Evolutionary conservation across 2,329 filamentous ascomycete species (phyloP).

Genomic region (Pseudocercospora pini-densiflorae): DNA sequence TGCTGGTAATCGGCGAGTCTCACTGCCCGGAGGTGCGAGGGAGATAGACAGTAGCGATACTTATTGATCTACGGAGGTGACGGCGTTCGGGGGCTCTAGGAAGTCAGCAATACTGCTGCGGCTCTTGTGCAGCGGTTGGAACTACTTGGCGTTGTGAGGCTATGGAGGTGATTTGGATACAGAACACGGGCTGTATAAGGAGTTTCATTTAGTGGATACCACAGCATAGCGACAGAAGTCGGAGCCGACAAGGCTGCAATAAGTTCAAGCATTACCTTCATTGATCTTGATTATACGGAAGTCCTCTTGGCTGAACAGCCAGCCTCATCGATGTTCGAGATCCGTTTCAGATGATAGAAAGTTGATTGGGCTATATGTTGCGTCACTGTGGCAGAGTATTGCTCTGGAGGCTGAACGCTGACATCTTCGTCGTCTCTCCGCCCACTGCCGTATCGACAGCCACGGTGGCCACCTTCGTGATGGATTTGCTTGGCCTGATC

Average conservation of each 20-base stretch:
- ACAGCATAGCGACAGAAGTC: slow-evolving; percentile 1
- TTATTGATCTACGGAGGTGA: slow-evolving; percentile 15
- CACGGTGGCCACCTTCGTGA: background rate
- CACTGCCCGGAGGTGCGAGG: slow-evolving; percentile 18
- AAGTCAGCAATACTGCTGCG: background rate
- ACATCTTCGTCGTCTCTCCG: background rate
- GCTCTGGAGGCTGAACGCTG: background rate
- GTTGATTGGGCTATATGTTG: background rate
- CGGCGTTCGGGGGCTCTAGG: background rate
- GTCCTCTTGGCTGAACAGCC: background rate
- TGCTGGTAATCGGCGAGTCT: slow-evolving; percentile 31
- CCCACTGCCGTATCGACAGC: background rate
- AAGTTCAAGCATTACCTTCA: background rate
- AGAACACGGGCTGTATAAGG: background rate
- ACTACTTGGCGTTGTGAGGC: slow-evolving; percentile 3
- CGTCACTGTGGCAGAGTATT: background rate
- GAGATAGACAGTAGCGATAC: slow-evolving; percentile 23
- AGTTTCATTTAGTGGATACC: background rate
- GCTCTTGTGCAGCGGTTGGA: background rate
- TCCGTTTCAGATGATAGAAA: background rate
- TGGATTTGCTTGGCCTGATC: background rate
- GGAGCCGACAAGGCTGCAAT: background rate
- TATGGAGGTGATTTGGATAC: slow-evolving; percentile 1
- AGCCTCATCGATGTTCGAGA: background rate
- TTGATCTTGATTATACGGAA: background rate